Conservation (phyloP, 2,329 filamentous ascomycete species). For the Alternaria sp. region DNA sequence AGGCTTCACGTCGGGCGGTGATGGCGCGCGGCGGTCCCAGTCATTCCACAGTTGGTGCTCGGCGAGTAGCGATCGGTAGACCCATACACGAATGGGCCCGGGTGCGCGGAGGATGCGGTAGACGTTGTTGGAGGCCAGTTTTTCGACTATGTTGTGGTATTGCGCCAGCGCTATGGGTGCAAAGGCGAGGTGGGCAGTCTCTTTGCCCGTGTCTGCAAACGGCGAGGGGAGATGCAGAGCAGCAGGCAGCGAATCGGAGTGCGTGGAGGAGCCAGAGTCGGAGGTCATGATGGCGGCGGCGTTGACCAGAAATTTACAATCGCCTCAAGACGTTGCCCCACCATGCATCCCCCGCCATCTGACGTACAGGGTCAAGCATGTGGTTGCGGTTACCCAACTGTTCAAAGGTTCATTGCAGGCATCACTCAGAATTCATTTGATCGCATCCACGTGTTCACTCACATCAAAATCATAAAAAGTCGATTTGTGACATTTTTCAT, state of each 20-base stretch:
- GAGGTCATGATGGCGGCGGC: slow-evolving; percentile 10
- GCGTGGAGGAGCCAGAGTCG: slow-evolving; percentile 12
- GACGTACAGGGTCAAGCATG: no score
- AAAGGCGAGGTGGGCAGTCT: slow-evolving; percentile 20
- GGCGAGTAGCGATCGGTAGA: slow-evolving; percentile 31
- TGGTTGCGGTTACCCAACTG: no score
- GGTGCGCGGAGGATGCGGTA: slow-evolving; percentile 34
- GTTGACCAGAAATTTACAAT: slow-evolving; percentile 7
- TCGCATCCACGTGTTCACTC: neutral
- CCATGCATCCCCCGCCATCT: no score
- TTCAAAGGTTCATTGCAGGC: no score
- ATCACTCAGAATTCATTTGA: neutral
- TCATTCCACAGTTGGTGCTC: slow-evolving; percentile 30
- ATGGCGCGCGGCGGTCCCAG: slow-evolving; percentile 18
- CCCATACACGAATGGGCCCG: slow-evolving; percentile 34
- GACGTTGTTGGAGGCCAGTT: slow-evolving; percentile 32
- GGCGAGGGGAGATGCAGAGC: slow-evolving; percentile 2
- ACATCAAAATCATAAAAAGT: neutral
- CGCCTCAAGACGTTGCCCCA: slow-evolving; percentile 5
- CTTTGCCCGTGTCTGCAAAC: slow-evolving; percentile 5
- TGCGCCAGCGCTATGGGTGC: slow-evolving; percentile 32
- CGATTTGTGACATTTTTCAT: neutral
- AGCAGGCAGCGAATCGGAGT: slow-evolving; percentile 7
- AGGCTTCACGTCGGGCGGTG: slow-evolving; percentile 5
- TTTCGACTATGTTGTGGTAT: slow-evolving; percentile 28